Evolutionary conservation across 2,329 filamentous ascomycete species (phyloP), one percentile per base, ranked within the genome.

Genomic region (Exophiala dermatitidis): DNA sequence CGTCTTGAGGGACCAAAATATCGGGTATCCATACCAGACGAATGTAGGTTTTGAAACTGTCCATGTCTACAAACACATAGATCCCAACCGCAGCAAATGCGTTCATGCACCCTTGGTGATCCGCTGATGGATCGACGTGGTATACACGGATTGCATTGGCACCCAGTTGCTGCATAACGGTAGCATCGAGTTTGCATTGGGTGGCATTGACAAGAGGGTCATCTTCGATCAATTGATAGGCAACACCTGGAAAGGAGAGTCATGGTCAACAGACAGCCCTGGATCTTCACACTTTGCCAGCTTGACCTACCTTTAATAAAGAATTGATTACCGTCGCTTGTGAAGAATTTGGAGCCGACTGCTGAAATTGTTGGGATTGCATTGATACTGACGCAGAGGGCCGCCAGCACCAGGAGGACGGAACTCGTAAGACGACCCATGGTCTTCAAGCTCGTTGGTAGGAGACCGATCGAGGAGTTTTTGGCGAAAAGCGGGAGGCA

Each of bases 71-170:
- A 67, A 91, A 84, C 50, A 89, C 71, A 67, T 95, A 94, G 67
- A 95, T 91, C 53, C 87, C 87, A 40, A 82, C 85, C 63, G 89
- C 81, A 8, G 81, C 82, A 67, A 95, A 88, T 1, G 83, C 84
- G 50, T 76, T 76, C 88, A 95, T 94, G 73, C 89, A 95, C 19
- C 77, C 84, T 53, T 80, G 76, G 69, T 95, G 90, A 67, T 91
- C 74, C 32, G 73, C 81, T 2, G 71, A 68, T 1, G 86, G 73
- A 63, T 94, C 84, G 57, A 95, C 88, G 66, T 95, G 88, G 70
- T 95, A 95, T 54, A 93, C 86, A 53, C 90, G 87, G 64, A 95
- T 89, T 31, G 85, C 78, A 68, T 95, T 95, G 67, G 86, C 81
- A 58, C 88, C 88, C 50, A 95, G 75, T 12, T 83, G 81, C 68